Evolutionary conservation across 495 filamentous ascomycete species (phyloP).

Genomic region (Aspergillus conjunctus): DNA sequence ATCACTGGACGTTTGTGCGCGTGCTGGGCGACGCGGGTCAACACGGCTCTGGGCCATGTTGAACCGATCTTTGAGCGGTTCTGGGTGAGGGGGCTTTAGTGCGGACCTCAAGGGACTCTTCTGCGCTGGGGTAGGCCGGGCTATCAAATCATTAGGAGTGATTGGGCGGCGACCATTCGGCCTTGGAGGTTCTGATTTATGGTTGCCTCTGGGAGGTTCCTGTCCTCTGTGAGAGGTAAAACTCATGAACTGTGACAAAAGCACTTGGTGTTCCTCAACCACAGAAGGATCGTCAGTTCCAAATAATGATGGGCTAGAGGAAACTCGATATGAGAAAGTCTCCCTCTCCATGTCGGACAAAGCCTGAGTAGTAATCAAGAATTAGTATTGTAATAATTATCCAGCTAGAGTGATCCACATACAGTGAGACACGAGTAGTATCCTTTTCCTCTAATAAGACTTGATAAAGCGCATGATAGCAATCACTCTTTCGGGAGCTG

Average conservation of each 20-base stretch:
- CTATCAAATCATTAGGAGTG: not conserved
- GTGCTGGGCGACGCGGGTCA: not conserved
- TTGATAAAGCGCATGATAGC: too few species aligned
- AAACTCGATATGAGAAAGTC: not conserved
- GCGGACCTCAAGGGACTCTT: slow-evolving; percentile 2
- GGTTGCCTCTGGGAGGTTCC: not conserved
- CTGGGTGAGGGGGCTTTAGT: not conserved
- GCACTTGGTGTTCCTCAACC: slow-evolving; percentile 22
- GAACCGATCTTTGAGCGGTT: not conserved
- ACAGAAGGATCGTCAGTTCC: slow-evolving; percentile 22
- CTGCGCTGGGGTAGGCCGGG: not conserved
- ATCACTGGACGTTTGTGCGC: not conserved
- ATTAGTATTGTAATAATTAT: too few species aligned
- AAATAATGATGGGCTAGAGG: slow-evolving; percentile 2
- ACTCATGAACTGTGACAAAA: slow-evolving; percentile 30
- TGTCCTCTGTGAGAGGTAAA: slow-evolving; percentile 17
- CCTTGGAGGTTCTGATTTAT: not conserved
- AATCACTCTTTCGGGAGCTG: too few species aligned
- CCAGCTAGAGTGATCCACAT: too few species aligned
- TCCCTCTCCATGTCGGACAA: slow-evolving; percentile 10
- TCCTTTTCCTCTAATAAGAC: too few species aligned
- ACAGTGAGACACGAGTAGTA: too few species aligned
- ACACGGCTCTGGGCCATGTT: not conserved
- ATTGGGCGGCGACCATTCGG: not conserved
- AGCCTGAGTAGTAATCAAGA: too few species aligned